Evolutionary conservation across 2,329 filamentous ascomycete species (phyloP), one percentile per base, ranked within the genome.

Genomic region (Calonectria hawksworthii): DNA sequence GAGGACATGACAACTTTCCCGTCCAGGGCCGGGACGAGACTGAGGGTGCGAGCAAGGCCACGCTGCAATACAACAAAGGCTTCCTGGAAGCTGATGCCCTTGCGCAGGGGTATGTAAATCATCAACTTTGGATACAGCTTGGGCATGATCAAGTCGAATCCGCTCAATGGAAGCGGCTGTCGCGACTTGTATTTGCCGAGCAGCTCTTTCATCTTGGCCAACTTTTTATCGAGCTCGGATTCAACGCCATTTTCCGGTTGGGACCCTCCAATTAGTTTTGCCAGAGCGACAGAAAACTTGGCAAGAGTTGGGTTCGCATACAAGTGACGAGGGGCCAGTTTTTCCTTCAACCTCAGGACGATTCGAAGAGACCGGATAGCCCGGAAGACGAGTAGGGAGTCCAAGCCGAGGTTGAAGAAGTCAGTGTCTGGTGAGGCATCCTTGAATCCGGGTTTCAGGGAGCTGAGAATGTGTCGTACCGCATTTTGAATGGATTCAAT

Each of bases 201-300:
- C 38, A 76, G 56, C 6, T 56, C 66, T 16, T 72, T 76, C 67
- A 81, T 4, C 82, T 88, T 38, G 90, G 93, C 75, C 65, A 64
- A 1, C 8, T 61, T 50, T 10, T 59, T 28, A n/a, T 68, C 47
- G 28, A 63, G 30, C 30, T 32, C 30, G 30, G 30, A 32, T 32
- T 32, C 30, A 4, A 32, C 30, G 30, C 30, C 30, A 1, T 32
- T 36, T 11, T 13, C 18, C 4, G 7, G 66, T 4, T 70, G 75
- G 9, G 63, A 68, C 65, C 75, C 74, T 5, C 73, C 71, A 30
- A 70, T 38, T 38, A 83, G 50, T 8, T 74, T 69, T 8, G 65
- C 72, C 26, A 86, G 66, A 1, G 70, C 66, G 13, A 75, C 71
- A 36, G 83, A 78, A 32, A 86, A 80, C 13, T 77, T 81, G 36